Conservation (phyloP, 1,139 yeast genomes). For the Kurtzmaniella quercitrusa region DNA sequence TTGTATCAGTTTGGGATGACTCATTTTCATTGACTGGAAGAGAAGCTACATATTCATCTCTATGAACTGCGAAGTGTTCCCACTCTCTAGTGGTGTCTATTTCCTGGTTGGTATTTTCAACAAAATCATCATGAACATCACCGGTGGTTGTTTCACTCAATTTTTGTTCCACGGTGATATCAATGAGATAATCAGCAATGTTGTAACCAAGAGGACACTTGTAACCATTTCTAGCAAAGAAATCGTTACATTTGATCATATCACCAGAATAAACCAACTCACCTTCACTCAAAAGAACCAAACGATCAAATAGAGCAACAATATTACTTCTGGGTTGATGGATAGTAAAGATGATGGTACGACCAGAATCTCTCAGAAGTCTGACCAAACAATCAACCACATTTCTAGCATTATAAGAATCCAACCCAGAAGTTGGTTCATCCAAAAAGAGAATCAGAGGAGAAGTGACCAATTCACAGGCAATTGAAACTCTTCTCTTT, state of each 20-base stretch:
- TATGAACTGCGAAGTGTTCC: conserved; percentile 84
- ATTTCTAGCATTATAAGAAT: conserved; percentile 87
- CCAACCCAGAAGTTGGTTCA: conserved; percentile 94
- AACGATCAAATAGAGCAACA: conserved; percentile 82
- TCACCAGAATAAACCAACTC: conserved; percentile 85
- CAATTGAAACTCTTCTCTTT: conserved; percentile 82
- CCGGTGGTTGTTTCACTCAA: conserved; percentile 22
- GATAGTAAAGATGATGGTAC: conserved; percentile 88
- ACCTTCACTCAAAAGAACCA: conserved; percentile 79
- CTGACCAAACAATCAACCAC: conserved; percentile 83
- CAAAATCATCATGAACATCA: conserved; percentile 37
- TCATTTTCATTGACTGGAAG: conserved; percentile 20
- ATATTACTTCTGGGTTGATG: conserved; percentile 98
- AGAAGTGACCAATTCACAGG: conserved; percentile 83
- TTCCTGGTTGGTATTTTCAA: conserved; percentile 27
- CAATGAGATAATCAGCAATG: conserved; percentile 89
- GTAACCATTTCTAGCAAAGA: conserved; percentile 72
- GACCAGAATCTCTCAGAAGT: conserved; percentile 71
- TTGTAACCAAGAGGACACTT: conserved; percentile 86
- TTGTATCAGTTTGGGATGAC: conserved; percentile 27
- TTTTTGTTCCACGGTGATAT: conserved; percentile 69
- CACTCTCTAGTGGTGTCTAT: conserved; percentile 74
- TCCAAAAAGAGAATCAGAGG: conserved; percentile 78
- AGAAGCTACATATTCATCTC: conserved; percentile 52
- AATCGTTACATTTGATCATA: conserved; percentile 64